phyloP scores from a whole-genome alignment of 192 early-diverging fungal species.

The Gaertneriomyces semiglobifer region DNA sequence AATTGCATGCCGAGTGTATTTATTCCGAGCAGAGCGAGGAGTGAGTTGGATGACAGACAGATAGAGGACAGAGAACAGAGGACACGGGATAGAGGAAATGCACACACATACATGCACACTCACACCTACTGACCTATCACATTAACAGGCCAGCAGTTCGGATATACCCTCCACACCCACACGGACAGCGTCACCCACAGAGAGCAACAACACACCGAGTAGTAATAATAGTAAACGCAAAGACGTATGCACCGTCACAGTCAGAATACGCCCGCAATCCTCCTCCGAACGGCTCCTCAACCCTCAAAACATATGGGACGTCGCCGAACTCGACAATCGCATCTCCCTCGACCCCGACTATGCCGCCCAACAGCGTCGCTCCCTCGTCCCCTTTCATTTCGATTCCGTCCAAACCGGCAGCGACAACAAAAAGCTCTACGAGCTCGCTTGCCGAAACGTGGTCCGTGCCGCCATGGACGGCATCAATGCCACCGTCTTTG shows the following conservation, averaged over 20 bases:
- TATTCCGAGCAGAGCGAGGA: no score
- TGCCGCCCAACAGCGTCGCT: constrained; percentile 18
- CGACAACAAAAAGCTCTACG: constrained; percentile 55
- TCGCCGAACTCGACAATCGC: background rate
- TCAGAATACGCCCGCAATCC: constrained; percentile 20
- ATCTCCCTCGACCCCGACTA: constrained; percentile 7
- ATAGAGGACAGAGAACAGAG: no score
- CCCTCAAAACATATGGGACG: constrained; percentile 14
- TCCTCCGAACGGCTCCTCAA: background rate
- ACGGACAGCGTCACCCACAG: no score
- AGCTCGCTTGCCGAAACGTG: constrained; percentile 49
- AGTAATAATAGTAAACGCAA: background rate
- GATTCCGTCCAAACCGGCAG: constrained; percentile 48
- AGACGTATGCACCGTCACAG: constrained; percentile 21
- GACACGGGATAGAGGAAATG: no score
- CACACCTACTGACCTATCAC: no score
- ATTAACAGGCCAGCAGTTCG: no score
- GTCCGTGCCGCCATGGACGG: constrained; percentile 77
- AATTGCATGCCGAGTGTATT: no score
- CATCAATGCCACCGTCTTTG: constrained; percentile 86
- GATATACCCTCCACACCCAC: no score
- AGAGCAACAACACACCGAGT: no score
- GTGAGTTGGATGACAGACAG: no score
- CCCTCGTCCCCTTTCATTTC: background rate
- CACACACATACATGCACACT: no score